Evolutionary conservation across 2,329 filamentous ascomycete species (phyloP).

Genomic region (Cytospora piceicola): DNA sequence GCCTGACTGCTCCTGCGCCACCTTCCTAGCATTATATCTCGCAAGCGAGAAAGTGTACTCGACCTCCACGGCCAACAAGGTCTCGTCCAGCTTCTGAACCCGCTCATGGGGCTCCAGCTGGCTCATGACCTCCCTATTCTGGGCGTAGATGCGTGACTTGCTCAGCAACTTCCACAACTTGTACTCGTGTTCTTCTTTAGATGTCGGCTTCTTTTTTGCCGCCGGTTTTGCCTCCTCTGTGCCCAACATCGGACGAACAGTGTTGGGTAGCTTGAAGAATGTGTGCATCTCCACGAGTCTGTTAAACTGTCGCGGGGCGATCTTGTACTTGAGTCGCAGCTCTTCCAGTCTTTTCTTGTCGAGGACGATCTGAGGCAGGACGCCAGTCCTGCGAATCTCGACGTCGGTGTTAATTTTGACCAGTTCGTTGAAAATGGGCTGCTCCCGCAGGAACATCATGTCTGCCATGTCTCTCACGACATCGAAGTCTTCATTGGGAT

Average conservation of each 20-base stretch:
- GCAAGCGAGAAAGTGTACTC: slow-evolving; percentile 72
- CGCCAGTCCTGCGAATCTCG: slow-evolving; percentile 52
- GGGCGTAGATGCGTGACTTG: slow-evolving; percentile 77
- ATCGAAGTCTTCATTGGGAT: slow-evolving; percentile 87
- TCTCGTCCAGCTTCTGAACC: slow-evolving; percentile 72
- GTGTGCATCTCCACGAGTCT: slow-evolving; percentile 77
- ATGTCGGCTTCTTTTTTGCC: slow-evolving; percentile 47
- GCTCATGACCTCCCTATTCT: slow-evolving; percentile 72
- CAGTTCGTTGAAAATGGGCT: slow-evolving; percentile 61
- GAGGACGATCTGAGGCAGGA: slow-evolving; percentile 58
- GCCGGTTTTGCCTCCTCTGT: slow-evolving; percentile 46
- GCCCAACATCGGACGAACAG: slow-evolving; percentile 55
- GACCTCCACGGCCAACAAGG: slow-evolving; percentile 68
- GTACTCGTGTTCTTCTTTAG: slow-evolving; percentile 64
- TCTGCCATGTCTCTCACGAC: slow-evolving; percentile 78
- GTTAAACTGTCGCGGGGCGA: slow-evolving; percentile 75
- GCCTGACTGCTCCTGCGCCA: slow-evolving; percentile 32
- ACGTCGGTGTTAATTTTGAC: slow-evolving; percentile 55
- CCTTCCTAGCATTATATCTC: slow-evolving; percentile 46
- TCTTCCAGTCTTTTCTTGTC: slow-evolving; percentile 58
- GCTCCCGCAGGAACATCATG: slow-evolving; percentile 63
- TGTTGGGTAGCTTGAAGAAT: slow-evolving; percentile 61
- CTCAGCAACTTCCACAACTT: slow-evolving; percentile 73
- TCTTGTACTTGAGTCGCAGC: slow-evolving; percentile 68
- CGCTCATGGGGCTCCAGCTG: slow-evolving; percentile 71